Percentiles rank a stretch among this genome's conserved stretches.
Evolutionary conservation across 192 early-diverging fungal species (phyloP).

Genomic region (Geranomyces variabilis): DNA sequence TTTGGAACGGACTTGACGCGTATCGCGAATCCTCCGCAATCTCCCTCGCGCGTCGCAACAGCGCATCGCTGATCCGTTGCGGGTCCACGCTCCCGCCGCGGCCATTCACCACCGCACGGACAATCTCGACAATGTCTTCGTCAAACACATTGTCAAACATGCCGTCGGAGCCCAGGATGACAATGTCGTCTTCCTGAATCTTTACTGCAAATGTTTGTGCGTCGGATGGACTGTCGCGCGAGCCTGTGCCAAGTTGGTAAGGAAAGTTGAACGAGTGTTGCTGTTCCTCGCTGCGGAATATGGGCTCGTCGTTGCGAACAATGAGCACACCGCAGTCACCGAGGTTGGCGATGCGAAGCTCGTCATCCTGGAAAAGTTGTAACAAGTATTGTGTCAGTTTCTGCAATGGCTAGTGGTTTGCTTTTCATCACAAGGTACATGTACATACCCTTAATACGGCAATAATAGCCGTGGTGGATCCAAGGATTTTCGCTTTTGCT

Average conservation of each 20-base stretch:
- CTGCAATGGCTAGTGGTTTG: neutral
- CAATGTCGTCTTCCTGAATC: constrained; percentile 88
- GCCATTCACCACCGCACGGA: constrained; percentile 33
- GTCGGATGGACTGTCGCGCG: constrained; percentile 78
- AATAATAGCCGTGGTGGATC: constrained; percentile 89
- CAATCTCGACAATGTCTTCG: constrained; percentile 92
- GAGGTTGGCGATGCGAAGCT: constrained; percentile 90
- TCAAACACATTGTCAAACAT: constrained; percentile 98
- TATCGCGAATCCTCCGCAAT: constrained; percentile 81
- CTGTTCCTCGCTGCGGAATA: constrained; percentile 95
- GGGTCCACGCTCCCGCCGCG: constrained; percentile 56
- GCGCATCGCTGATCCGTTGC: constrained; percentile 74
- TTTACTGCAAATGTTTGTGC: constrained; percentile 84
- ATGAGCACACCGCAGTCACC: constrained; percentile 93
- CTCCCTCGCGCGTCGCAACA: constrained; percentile 74
- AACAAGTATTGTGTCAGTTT: neutral
- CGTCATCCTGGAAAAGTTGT: constrained; percentile 65
- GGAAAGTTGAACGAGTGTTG: constrained; percentile 99
- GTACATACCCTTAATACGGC: constrained; percentile 69
- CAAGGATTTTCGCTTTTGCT: constrained; percentile 73
- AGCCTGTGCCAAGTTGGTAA: constrained; percentile 90
- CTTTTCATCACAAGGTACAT: neutral
- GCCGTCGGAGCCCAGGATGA: constrained; percentile 91
- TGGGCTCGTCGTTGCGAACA: constrained; percentile 82
- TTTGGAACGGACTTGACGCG: constrained; percentile 85